Evolutionary conservation across 2,329 filamentous ascomycete genomes (phyloP).

Genomic region (Stagonosporopsis vannaccii): DNA sequence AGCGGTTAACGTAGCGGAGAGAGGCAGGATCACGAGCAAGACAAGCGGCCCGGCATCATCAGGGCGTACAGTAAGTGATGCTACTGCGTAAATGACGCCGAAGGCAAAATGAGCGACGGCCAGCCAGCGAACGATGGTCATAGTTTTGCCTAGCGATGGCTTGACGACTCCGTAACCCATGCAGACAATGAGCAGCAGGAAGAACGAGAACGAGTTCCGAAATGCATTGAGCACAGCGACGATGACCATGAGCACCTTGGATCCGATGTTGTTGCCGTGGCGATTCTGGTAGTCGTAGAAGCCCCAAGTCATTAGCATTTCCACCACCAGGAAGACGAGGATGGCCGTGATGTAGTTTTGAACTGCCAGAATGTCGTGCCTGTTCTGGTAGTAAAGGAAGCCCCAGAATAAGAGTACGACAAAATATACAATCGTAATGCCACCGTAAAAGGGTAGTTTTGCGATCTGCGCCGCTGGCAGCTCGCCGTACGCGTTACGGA

Average conservation of each 20-base stretch:
- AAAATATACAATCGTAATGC: slow-evolving; percentile 90
- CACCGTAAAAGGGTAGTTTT: slow-evolving; percentile 96
- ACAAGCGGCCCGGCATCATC: slow-evolving; percentile 90
- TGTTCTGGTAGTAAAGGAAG: slow-evolving; percentile 93
- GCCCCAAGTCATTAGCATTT: slow-evolving; percentile 98
- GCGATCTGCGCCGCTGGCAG: slow-evolving; percentile 94
- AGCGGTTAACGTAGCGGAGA: slow-evolving; percentile 89
- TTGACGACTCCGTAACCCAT: slow-evolving; percentile 99
- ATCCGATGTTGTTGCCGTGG: slow-evolving; percentile 80
- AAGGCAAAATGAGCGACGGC: slow-evolving; percentile 95
- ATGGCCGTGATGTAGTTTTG: slow-evolving; percentile 99
- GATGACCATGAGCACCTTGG: slow-evolving; percentile 86
- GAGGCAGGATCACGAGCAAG: slow-evolving; percentile 88
- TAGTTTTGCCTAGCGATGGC: slow-evolving; percentile 86
- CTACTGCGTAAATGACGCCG: slow-evolving; percentile 89
- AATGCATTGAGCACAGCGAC: slow-evolving; percentile 94
- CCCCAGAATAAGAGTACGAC: slow-evolving; percentile 88
- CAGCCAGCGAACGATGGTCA: slow-evolving; percentile 91
- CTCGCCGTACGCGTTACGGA: slow-evolving; percentile 95
- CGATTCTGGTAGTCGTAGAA: slow-evolving; percentile 98
- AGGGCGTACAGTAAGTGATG: slow-evolving; percentile 85
- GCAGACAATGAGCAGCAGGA: slow-evolving; percentile 95
- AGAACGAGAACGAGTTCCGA: slow-evolving; percentile 97
- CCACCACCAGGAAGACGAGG: slow-evolving; percentile 88
- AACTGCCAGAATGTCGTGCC: slow-evolving; percentile 91